Base-by-base conservation (phyloP, 176 grass and related monocot species). In the Chloris gayana region DNA sequence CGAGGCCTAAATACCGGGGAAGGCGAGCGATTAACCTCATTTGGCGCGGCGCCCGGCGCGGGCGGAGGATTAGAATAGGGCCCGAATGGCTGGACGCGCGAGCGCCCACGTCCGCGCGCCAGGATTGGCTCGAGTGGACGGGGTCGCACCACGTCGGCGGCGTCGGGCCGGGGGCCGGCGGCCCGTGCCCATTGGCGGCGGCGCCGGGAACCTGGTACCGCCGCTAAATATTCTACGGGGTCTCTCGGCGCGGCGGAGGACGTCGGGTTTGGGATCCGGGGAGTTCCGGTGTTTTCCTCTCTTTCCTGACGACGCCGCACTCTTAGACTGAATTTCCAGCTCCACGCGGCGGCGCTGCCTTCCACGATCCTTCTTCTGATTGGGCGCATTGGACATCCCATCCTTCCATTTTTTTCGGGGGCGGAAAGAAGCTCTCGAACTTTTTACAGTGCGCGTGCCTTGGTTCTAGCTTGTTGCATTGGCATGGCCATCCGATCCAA, bases 1-100 rank as follows among this genome's bases (percentile, higher is more conserved):
- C 70, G 87, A 85, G 64, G 54, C 58, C 58, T 77, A 22, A 49
- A 65, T 24, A 62, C 60, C 75, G 59, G 74, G 45, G 24, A 61
- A 4, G 11, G 0, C 15, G 62, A 32, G 47, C 15, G 58, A 63
- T 9, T 42, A 54, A 44, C 42, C 74, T 22, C 38, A 46, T 61
- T 57, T 37, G 57, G 30, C 15, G 19, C 13, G 42, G 35, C 0
- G 12, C 27, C 72, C 71, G 13, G 49, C 39, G 51, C 49, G 26
- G 19, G 0, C 6, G 27, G 5, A 17, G 31, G 63, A 34, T 13
- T 85, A 71, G 61, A 78, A 32, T 18, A 78, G 12, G 53, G 65
- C 44, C 19, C 4, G 9, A n/a, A 80, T 62, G 76, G 86, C 26
- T 84, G 81, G 69, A 31, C 51, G 61, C 14, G 14, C 13, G 59